Base-by-base conservation (phyloP, 78 protist genomes). In the Tieghemostelium lacteum region DNA sequence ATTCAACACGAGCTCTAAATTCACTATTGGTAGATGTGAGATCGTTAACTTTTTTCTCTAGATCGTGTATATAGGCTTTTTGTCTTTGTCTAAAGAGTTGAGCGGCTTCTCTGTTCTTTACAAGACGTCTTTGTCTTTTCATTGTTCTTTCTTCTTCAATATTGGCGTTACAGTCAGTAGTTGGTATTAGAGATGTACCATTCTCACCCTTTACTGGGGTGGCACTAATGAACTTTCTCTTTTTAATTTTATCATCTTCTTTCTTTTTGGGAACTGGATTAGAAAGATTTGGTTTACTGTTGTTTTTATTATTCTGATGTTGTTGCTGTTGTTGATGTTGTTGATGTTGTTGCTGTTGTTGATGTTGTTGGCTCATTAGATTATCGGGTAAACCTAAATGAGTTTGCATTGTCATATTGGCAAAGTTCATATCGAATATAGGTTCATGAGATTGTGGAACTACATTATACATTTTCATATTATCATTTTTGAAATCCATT, bases 61-160 rank as follows among this genome's bases (percentile, higher is more conserved):
- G 33, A 54, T 89, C 94, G 66, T 69, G 77, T 36, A 89, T 73
- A 71, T 89, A 89, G 0, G 86, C 88, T 67, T 89, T 89, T 73
- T 89, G 94, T 75, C 94, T 73, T 73, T 89, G 88, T 54, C 89
- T 50, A 55, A 83, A 83, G 6, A 83, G 71, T 42, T 83, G 89
- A 6, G 89, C 89, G 0, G 89, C 89, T 40, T 83, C 89, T 65
- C 94, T 78, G 42, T 89, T 89, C 57, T 75, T 89, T 20, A 75
- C 87, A 5, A 89, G 40, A 58, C 94, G 66, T 83, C 91, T 83
- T 83, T 83, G 91, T 83, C 91, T 83, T 33, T 83, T 83, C 67
- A 67, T 61, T 58, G 66, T 67, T 69, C 67, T 83, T 69, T 83
- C 91, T 70, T 83, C 91, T 57, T 83, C 91, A 24, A 63, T 54